Evolutionary conservation across 139 green algal species (phyloP), one percentile per base, ranked within the genome.

Genomic region (Volvox reticuliferus): DNA sequence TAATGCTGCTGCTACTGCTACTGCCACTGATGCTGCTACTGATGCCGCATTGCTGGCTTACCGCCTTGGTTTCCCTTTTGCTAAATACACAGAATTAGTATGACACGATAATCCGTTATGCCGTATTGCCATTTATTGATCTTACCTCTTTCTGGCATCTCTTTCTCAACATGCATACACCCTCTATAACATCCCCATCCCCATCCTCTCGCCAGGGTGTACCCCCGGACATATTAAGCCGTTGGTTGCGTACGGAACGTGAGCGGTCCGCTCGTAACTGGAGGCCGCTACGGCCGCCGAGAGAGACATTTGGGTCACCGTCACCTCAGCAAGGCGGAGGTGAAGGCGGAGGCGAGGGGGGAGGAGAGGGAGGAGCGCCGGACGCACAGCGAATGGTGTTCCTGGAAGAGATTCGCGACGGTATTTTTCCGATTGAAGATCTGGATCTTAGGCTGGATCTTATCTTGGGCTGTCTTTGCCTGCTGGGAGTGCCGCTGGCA

Each of bases 401-500:
- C 21, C 62, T 93, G 85, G 92, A 93, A 6, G 91, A 92, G 6
- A 36, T 94, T 65, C 68, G 89, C 3, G 88, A 85, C 61, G 82
- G 65, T 5, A 75, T 96, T 35, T 93, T 94, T 33, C 84, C 87
- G 20, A 63, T 95, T 12, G 76, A 86, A 55, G 9, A 75, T 76
- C 93, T 89, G 88, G 63, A 93, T 87, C 87, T 92, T 1, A 55
- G 30, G 20, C 73, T 83, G 44, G 73, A 82, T 30, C 90, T 98
- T 24, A 79, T 95, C 26, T 76, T 95, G 19, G 94, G 93, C 26
- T 90, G 86, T 88, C 76, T 96, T 69, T 82, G 89, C 32, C 91
- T 98, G 82, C 91, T 98, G 81, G 96, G 96, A 0, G 94, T 92
- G 28, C 92, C 94, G 0, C 85, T 69, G 86, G 79, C 0, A 17